Evolutionary conservation across 1,284 basidiomycete species (phyloP).

Genomic region (Fomitopsis palustris): DNA sequence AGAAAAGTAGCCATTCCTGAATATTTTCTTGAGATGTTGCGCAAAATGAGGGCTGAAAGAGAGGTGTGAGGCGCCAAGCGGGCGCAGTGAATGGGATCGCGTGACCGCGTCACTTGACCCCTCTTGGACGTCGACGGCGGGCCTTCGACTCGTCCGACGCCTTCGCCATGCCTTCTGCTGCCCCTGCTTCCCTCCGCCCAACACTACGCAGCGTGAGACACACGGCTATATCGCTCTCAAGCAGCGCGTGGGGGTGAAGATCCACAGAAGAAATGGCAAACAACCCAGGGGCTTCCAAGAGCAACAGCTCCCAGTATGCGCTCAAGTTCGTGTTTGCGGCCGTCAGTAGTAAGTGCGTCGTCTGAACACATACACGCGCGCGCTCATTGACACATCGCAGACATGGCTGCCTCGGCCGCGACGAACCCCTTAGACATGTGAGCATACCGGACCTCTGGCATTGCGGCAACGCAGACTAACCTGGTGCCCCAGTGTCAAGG

Average conservation of each 20-base stretch:
- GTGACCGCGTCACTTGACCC: neutral
- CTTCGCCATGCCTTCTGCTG: neutral
- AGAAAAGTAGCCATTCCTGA: too few species aligned
- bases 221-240: neutral
- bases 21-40: too few species aligned
- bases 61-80: neutral
- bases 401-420: constrained; percentile 34
- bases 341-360: constrained; percentile 23
- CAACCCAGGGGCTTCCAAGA: neutral
- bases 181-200: neutral
- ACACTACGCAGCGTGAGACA: neutral
- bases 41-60: neutral
- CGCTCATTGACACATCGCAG: constrained; percentile 12
- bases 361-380: neutral
- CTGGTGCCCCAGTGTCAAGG: constrained; percentile 11
- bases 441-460: constrained; percentile 4
- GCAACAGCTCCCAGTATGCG: constrained; percentile 21
- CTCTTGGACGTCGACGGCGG: neutral
- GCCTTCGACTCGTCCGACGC: neutral
- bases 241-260: neutral
- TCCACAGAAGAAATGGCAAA: neutral
- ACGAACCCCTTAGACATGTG: constrained; percentile 37
- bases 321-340: constrained; percentile 31
- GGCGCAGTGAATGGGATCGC: neutral
- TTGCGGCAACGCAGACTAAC: neutral